A percentile compares a stretch with the other conserved stretches of the same genome.
Conservation (phyloP, 768 basidiomycete species). For the Leccinellum albellum region DNA sequence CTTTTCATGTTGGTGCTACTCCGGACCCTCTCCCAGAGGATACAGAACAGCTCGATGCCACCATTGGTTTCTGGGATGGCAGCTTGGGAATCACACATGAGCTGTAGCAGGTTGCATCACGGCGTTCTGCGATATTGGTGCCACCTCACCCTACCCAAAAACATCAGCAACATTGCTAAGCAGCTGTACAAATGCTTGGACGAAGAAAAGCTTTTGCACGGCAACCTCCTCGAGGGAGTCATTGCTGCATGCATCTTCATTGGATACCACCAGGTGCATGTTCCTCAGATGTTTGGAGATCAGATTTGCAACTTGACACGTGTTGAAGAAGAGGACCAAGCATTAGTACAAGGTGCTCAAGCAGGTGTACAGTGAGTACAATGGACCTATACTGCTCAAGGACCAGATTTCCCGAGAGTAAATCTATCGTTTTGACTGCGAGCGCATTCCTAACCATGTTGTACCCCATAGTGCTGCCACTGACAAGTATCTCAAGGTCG, state of each 20-base stretch:
- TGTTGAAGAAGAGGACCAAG: constrained; percentile 92
- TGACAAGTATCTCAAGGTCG: constrained; percentile 79
- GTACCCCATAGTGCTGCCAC: constrained; percentile 74
- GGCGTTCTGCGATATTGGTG: constrained; percentile 91
- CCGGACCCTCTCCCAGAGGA: constrained; percentile 91
- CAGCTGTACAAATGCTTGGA: constrained; percentile 96
- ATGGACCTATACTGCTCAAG: constrained; percentile 74
- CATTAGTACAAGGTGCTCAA: constrained; percentile 90
- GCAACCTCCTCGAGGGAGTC: constrained; percentile 88
- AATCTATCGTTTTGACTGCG: constrained; percentile 79
- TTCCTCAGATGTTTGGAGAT: constrained; percentile 95
- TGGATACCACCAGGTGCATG: constrained; percentile 90
- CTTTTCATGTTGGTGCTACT: constrained; percentile 98
- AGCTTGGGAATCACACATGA: constrained; percentile 89
- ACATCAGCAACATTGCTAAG: constrained; percentile 93
- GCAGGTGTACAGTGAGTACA: no score
- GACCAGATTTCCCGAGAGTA: constrained; percentile 74
- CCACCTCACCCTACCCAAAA: constrained; percentile 89
- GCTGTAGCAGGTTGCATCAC: constrained; percentile 75
- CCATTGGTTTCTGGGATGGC: constrained; percentile 94
- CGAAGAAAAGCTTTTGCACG: constrained; percentile 88
- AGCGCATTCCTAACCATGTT: constrained; percentile 85
- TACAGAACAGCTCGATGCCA: constrained; percentile 90
- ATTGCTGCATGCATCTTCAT: constrained; percentile 99
- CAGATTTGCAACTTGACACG: constrained; percentile 91